These are phyloP conservation scores for Phytophthora tentaculata DNA, from an alignment of 352 stramenopile genomes.

Conservation along the genomic window DNA sequence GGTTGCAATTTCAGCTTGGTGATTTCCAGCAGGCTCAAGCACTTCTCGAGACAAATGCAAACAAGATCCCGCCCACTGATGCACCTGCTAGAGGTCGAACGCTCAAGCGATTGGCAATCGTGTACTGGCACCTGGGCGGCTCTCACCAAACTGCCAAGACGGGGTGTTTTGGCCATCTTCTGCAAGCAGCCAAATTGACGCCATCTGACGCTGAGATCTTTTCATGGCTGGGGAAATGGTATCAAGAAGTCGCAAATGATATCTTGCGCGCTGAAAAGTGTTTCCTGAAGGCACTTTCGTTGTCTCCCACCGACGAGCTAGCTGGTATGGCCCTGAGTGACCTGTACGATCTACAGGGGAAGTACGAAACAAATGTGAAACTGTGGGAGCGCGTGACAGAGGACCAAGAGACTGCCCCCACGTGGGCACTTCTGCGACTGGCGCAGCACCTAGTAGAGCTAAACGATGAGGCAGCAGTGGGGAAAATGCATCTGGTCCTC, in stretches of 20 bases:
- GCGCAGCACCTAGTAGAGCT: constrained; percentile 72
- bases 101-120: constrained; percentile 76
- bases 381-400: constrained; percentile 75
- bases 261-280: constrained; percentile 83
- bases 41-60: constrained; percentile 46
- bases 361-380: constrained; percentile 67
- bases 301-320: constrained; percentile 58
- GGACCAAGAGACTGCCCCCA: constrained; percentile 62
- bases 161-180: constrained; percentile 64
- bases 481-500: constrained; percentile 75
- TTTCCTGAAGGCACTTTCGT: constrained; percentile 80
- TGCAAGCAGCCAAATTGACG: constrained; percentile 78
- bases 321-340: constrained; percentile 71
- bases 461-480: constrained; percentile 71
- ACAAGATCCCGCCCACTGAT: constrained; percentile 31
- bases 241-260: constrained; percentile 65
- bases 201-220: constrained; percentile 76
- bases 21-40: constrained; percentile 42
- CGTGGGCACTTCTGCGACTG: constrained; percentile 77
- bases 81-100: constrained; percentile 35
- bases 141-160: constrained; percentile 58
- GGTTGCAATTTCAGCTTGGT: constrained; percentile 53
- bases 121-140: constrained; percentile 77
- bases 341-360: constrained; percentile 68
- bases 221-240: constrained; percentile 80